These are phyloP conservation scores for Oxytropis ochrocephala DNA, from an alignment of 306 rosid species.

Conservation along the genomic window DNA sequence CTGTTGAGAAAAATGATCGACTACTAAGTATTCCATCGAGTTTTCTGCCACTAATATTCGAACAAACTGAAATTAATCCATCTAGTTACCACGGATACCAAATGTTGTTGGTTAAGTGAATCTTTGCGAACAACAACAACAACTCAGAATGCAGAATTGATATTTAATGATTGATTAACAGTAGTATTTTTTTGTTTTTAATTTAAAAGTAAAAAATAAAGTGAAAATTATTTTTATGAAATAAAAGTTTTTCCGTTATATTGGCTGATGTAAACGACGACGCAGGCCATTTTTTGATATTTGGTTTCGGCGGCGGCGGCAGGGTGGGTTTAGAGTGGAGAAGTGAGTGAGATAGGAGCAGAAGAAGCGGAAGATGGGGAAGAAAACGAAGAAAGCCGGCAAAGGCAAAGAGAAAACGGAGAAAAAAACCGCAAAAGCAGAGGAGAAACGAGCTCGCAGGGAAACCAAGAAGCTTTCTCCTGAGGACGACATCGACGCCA, in stretches of 20 bases:
- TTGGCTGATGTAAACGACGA: background rate
- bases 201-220: no score
- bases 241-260: background rate
- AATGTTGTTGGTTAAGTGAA: no score
- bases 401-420: conserved; percentile 96
- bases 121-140: no score
- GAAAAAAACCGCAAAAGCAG: conserved; percentile 79
- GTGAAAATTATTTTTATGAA: no score
- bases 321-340: background rate
- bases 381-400: conserved; percentile 88
- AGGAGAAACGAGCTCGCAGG: conserved; percentile 80
- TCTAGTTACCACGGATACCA: no score
- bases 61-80: no score
- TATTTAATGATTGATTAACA: no score
- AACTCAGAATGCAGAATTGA: no score
- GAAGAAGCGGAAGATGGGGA: conserved; percentile 61
- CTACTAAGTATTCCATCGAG: no score
- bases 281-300: background rate
- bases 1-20: no score
- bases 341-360: background rate
- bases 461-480: conserved; percentile 91
- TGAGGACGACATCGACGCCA: conserved; percentile 94
- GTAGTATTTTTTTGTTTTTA: no score
- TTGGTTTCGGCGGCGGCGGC: background rate
- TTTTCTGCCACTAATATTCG: no score